Evolutionary conservation across 192 early-diverging fungal genomes (phyloP).

Genomic region (Kappamyces sp.): DNA sequence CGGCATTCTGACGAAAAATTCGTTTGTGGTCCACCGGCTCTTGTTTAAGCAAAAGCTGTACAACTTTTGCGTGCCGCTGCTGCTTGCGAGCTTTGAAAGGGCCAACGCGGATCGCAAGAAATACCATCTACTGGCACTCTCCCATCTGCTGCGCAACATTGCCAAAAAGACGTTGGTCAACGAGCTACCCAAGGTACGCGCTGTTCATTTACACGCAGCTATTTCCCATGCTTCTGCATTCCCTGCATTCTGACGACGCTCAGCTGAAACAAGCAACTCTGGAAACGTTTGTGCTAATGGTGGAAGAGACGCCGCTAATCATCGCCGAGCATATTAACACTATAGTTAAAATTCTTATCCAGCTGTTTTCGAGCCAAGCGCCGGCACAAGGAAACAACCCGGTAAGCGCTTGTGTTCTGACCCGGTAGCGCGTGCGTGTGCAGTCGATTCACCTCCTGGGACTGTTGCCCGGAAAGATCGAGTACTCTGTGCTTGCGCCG

Average conservation of each 20-base stretch:
- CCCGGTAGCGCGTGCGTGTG: slow-evolving; percentile 54
- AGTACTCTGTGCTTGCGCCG: slow-evolving; percentile 54
- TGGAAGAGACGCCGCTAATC: slow-evolving; percentile 63
- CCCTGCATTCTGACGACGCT: slow-evolving; percentile 59
- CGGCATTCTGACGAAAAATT: slow-evolving; percentile 58
- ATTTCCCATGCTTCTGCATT: slow-evolving; percentile 72
- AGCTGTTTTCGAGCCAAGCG: neutral
- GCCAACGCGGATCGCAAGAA: slow-evolving; percentile 50
- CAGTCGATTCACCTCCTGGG: slow-evolving; percentile 65
- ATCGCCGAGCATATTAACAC: slow-evolving; percentile 47
- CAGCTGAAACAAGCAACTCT: slow-evolving; percentile 68
- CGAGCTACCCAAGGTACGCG: slow-evolving; percentile 64
- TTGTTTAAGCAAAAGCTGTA: slow-evolving; percentile 86
- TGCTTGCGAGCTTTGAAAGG: neutral
- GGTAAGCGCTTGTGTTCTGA: slow-evolving; percentile 8
- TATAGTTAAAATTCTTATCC: slow-evolving; percentile 22
- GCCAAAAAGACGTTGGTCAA: slow-evolving; percentile 77
- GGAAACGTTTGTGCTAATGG: slow-evolving; percentile 67
- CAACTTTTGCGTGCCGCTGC: slow-evolving; percentile 51
- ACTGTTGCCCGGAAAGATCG: slow-evolving; percentile 57
- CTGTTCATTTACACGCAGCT: slow-evolving; percentile 38
- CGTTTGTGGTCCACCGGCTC: slow-evolving; percentile 59
- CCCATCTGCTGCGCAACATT: slow-evolving; percentile 72
- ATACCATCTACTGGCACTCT: slow-evolving; percentile 74
- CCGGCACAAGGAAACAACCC: slow-evolving; percentile 11